Base-by-base conservation (phyloP, 768 basidiomycete genomes). In the Naganishia antarctica region DNA sequence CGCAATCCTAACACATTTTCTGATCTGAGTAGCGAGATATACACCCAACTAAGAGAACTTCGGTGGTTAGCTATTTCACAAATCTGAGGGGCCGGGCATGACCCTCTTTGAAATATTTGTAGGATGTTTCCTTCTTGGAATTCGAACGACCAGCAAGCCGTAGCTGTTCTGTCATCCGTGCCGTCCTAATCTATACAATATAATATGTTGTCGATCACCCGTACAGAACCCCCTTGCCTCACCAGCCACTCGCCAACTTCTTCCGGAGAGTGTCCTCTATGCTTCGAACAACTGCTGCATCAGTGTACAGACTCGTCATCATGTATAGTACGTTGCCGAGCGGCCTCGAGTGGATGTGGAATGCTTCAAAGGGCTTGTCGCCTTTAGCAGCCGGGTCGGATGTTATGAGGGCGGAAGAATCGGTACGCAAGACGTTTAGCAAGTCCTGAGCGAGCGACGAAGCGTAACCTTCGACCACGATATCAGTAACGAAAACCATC, bases 311-410 rank as follows among this genome's bases (percentile, higher is more conserved):
- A 51, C 70, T 73, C 6, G 74, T 77, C 65, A 77, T 77, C 57
- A 77, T 64, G 62, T 77, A 77, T 4, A 75, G 66, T n/a, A 76
- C 75, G 72, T 92, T 85, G 0, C 94, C 94, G 40, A 98, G 79
- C 0, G 94, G 92, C 63, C 94, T 83, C 68, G 83, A 91, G 74
- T 98, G 88, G 23, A 97, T 83, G 48, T 40, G 83, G 82, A 77
- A 86, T 86, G 4, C 84, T 80, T 18, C 80, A 80, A 37, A 84
- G 82, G 1, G 83, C 82, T 9, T 83, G 83, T 66, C 1, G 68
- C 66, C 73, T 72, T 92, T 85, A 0, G 94, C 94, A 40, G 97
- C 79, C 0, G 83, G 91, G 74, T 98, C 88, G 23, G 96, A 82
- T 40, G 34, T 83, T 81, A 77, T 86, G 86, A 6, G 84, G 80